Conservation (phyloP, 441 rosid species). For the Pelargonium cotyledonis region DNA sequence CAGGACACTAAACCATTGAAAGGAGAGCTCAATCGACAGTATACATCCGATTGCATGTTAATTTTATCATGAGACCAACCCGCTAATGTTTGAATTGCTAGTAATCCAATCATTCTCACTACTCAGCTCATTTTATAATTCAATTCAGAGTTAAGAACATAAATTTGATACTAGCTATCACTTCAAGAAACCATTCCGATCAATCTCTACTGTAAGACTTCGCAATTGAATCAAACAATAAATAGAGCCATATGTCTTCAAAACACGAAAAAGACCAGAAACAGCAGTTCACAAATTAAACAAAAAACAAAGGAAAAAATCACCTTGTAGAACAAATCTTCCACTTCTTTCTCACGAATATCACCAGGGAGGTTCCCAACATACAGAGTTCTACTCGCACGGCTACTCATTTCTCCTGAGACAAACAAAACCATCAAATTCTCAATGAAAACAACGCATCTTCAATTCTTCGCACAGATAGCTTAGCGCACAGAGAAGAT, state of each 20-base stretch:
- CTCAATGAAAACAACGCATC: background rate
- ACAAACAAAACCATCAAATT: background rate
- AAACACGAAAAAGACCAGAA: background rate
- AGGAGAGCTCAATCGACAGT: too few relatives aligned
- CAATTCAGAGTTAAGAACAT: too few relatives aligned
- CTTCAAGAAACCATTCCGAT: too few relatives aligned
- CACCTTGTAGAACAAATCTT: conserved; percentile 55
- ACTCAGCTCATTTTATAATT: too few relatives aligned
- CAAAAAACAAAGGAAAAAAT: background rate
- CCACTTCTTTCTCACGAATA: conserved; percentile 91
- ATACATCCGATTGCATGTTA: too few relatives aligned
- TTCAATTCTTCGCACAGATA: too few relatives aligned
- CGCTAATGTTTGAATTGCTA: too few relatives aligned
- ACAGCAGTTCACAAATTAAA: background rate
- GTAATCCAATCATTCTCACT: too few relatives aligned
- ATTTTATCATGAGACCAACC: too few relatives aligned
- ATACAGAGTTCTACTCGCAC: conserved; percentile 87
- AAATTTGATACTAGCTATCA: too few relatives aligned
- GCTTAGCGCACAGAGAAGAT: background rate
- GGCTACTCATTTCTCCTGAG: conserved; percentile 17
- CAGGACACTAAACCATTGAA: too few relatives aligned
- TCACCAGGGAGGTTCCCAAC: conserved; percentile 97
- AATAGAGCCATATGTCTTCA: background rate
- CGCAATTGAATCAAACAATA: background rate
- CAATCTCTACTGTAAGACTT: too few relatives aligned